These are phyloP conservation scores for Leptographium radiaticola DNA, from an alignment of 2,329 filamentous ascomycete genomes.

Conservation along the genomic window DNA sequence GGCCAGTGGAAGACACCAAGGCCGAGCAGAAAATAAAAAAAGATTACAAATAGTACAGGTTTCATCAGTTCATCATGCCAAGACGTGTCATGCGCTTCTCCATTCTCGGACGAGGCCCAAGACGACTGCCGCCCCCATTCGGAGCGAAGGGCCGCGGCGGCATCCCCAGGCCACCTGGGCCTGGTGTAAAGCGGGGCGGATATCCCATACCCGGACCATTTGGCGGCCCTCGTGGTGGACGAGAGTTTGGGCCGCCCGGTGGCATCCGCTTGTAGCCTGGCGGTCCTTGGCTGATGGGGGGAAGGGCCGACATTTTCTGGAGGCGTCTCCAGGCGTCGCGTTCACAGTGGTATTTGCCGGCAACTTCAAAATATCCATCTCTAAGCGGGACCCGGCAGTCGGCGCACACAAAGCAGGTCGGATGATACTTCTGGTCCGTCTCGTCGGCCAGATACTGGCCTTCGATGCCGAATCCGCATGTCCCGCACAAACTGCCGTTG, in stretches of 20 bases:
- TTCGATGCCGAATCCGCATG: slow-evolving; percentile 77
- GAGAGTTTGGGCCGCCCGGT: neutral
- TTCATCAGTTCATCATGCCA: slow-evolving; percentile 33
- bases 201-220: neutral
- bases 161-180: slow-evolving; percentile 1
- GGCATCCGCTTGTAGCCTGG: neutral
- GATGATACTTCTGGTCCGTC: slow-evolving; percentile 65
- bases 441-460: slow-evolving; percentile 87
- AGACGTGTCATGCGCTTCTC: slow-evolving; percentile 50
- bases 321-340: slow-evolving; percentile 58
- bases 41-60: neutral
- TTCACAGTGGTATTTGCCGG: slow-evolving; percentile 71
- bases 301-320: slow-evolving; percentile 10
- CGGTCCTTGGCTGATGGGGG: neutral
- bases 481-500: slow-evolving; percentile 73
- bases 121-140: slow-evolving; percentile 20
- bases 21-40: neutral
- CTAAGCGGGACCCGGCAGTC: slow-evolving; percentile 62
- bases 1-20: neutral
- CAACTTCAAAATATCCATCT: slow-evolving; percentile 86
- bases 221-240: neutral
- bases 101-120: slow-evolving; percentile 32
- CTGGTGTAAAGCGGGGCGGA: neutral
- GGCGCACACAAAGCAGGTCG: slow-evolving; percentile 71
- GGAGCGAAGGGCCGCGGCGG: slow-evolving; percentile 18